These are phyloP conservation scores for Cercospora nicotianae DNA, from an alignment of 2,329 filamentous ascomycete genomes.

Conservation along the genomic window DNA sequence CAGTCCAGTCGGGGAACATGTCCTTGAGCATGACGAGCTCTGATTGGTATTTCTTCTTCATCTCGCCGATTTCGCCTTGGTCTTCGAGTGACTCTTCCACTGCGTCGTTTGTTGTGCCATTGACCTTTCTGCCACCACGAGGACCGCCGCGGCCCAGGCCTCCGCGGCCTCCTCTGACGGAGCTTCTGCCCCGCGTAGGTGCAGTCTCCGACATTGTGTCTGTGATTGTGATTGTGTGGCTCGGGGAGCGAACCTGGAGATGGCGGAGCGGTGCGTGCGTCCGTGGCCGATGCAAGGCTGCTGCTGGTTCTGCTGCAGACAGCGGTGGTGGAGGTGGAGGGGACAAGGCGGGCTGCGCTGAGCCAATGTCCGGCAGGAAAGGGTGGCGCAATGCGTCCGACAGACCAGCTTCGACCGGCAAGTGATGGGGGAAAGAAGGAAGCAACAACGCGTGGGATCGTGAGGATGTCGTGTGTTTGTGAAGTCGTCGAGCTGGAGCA, in stretches of 20 bases:
- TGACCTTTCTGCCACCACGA: slow-evolving; percentile 42
- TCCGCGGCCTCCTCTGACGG: slow-evolving; percentile 80
- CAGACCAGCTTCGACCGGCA: slow-evolving; percentile 4
- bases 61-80: slow-evolving; percentile 83
- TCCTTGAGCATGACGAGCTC: slow-evolving; percentile 83
- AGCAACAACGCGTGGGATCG: neutral
- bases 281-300: slow-evolving; percentile 17
- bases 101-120: slow-evolving; percentile 66
- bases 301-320: slow-evolving; percentile 6
- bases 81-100: slow-evolving; percentile 68
- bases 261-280: slow-evolving; percentile 5
- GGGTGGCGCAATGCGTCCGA: slow-evolving; percentile 12
- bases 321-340: neutral
- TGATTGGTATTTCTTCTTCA: slow-evolving; percentile 83
- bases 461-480: neutral
- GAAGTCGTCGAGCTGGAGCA: slow-evolving; percentile 5
- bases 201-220: slow-evolving; percentile 84
- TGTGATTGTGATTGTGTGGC: slow-evolving; percentile 23
- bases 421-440: slow-evolving; percentile 1
- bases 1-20: slow-evolving; percentile 93
- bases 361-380: slow-evolving; percentile 10
- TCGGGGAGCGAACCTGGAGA: slow-evolving; percentile 10
- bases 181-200: slow-evolving; percentile 84
- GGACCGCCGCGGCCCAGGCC: slow-evolving; percentile 57
- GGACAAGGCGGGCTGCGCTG: slow-evolving; percentile 13